Evolutionary conservation across 345 rosid genomes (phyloP).

Genomic region (Ceriops tagal): DNA sequence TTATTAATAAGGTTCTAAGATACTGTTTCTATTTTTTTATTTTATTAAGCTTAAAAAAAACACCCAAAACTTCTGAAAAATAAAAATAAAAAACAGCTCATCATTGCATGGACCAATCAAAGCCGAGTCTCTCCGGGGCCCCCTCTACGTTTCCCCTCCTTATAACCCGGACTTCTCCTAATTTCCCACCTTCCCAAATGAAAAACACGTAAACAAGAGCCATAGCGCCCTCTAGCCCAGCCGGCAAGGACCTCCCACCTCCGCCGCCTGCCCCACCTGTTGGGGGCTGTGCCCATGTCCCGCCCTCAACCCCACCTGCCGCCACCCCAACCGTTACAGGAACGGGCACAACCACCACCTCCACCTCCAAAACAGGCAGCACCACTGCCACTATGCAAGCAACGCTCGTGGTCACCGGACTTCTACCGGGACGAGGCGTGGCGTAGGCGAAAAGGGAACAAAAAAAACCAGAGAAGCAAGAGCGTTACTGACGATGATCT

Average conservation of each 20-base stretch:
- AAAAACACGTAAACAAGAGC: not conserved
- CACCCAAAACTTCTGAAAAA: not conserved
- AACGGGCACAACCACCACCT: not conserved
- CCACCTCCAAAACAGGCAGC: slow-evolving; percentile 7
- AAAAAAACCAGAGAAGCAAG: slow-evolving; percentile 48
- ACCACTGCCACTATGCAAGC: slow-evolving; percentile 52
- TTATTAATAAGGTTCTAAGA: too few species aligned
- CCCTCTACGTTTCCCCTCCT: slow-evolving; percentile 15
- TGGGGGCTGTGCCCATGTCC: slow-evolving; percentile 18
- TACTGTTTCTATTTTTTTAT: too few species aligned
- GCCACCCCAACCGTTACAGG: not conserved
- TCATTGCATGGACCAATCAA: slow-evolving; percentile 16
- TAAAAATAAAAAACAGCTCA: slow-evolving; percentile 20
- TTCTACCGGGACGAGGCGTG: slow-evolving; percentile 78
- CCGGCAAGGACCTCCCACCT: slow-evolving; percentile 33
- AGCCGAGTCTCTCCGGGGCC: slow-evolving; percentile 8
- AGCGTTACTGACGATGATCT: slow-evolving; percentile 91
- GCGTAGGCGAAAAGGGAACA: slow-evolving; percentile 60
- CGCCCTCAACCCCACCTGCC: not conserved
- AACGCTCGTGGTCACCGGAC: slow-evolving; percentile 91
- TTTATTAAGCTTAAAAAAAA: not conserved
- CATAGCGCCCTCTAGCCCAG: slow-evolving; percentile 16
- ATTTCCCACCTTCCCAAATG: not conserved
- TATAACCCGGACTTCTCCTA: not conserved
- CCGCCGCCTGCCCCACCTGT: slow-evolving; percentile 13